A percentile compares a stretch with the other conserved stretches of the same genome.
phyloP scores from a whole-genome alignment of 306 rosid genomes.

The Prunus mume region DNA sequence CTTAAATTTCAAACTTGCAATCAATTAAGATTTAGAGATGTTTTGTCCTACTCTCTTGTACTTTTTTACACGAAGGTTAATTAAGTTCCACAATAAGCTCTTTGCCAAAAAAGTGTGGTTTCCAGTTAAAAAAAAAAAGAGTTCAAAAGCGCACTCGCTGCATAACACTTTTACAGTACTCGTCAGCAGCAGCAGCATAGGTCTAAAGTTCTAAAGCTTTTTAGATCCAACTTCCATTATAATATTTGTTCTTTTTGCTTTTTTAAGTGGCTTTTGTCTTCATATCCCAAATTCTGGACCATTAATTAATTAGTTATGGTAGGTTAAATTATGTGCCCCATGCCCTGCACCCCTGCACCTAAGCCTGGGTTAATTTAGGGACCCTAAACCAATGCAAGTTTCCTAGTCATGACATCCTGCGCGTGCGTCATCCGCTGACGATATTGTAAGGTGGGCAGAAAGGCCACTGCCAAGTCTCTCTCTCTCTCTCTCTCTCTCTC shows the following conservation, averaged over 20 bases:
- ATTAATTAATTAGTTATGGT: neutral
- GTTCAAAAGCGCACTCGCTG: no score
- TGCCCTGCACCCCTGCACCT: neutral
- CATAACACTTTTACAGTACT: no score
- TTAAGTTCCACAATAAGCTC: no score
- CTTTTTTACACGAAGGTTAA: no score
- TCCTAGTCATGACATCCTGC: neutral
- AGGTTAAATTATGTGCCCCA: neutral
- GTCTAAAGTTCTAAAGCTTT: neutral
- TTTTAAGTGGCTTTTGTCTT: neutral
- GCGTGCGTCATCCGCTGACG: neutral
- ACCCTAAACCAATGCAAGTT: neutral
- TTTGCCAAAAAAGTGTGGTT: no score
- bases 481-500: neutral
- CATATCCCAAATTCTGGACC: neutral
- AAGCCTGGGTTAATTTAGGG: neutral
- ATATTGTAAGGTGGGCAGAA: neutral
- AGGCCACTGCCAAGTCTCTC: neutral
- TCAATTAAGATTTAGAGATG: neutral
- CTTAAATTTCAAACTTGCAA: neutral
- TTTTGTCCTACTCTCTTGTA: neutral
- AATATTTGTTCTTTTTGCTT: neutral
- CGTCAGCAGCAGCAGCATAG: no score
- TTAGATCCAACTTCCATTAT: neutral
- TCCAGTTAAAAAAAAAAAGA: no score